Evolutionary conservation across 2,329 filamentous ascomycete genomes (phyloP).

Genomic region (Zasmidium cellare): DNA sequence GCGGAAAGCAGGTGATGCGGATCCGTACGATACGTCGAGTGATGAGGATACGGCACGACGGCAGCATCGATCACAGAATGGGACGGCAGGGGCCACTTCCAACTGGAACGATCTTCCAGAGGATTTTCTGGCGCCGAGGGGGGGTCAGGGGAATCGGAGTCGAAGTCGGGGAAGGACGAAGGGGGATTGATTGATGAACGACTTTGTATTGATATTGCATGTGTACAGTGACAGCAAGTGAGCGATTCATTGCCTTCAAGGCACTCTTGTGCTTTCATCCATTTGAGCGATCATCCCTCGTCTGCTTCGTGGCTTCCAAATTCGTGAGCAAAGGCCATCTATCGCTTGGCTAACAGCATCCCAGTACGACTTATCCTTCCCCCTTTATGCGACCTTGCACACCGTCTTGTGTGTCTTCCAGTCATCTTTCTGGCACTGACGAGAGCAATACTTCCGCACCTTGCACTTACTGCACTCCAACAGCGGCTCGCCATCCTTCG

Average conservation of each 20-base stretch:
- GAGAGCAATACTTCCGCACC: too few relatives aligned
- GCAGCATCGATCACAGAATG: conserved; percentile 4
- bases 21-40: conserved; percentile 32
- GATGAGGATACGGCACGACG: conserved; percentile 26
- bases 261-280: neutral
- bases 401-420: too few relatives aligned
- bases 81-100: conserved; percentile 24
- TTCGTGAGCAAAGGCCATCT: too few relatives aligned
- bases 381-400: too few relatives aligned
- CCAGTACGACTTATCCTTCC: too few relatives aligned
- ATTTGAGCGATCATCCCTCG: too few relatives aligned
- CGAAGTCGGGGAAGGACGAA: conserved; percentile 32
- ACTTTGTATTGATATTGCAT: conserved; percentile 5
- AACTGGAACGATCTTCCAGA: conserved; percentile 54
- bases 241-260: neutral
- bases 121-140: conserved; percentile 40
- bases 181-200: conserved; percentile 24
- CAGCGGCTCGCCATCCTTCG: too few relatives aligned
- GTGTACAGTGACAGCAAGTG: neutral
- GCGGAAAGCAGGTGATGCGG: conserved; percentile 29
- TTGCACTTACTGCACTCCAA: too few relatives aligned
- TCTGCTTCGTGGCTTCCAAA: too few relatives aligned
- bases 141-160: conserved; percentile 25
- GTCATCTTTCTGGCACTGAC: too few relatives aligned
- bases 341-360: too few relatives aligned